A percentile compares a stretch with the other conserved stretches of the same genome.
phyloP scores from a whole-genome alignment of 1,284 basidiomycete species.

The Baeospora myosura region DNA sequence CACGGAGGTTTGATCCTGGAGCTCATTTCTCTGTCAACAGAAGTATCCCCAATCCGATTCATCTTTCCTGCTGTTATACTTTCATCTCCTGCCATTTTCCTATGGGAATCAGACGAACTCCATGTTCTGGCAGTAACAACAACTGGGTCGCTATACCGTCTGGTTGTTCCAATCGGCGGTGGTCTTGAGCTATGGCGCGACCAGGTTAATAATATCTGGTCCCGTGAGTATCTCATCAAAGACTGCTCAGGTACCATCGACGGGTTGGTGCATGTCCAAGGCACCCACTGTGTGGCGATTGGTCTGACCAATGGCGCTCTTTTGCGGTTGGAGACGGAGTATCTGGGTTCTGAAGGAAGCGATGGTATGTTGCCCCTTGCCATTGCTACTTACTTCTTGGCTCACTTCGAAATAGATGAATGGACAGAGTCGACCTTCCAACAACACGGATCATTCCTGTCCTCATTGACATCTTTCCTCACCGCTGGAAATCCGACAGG shows the following conservation, averaged over 20 bases:
- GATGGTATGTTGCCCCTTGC: constrained; percentile 36
- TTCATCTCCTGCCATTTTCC: constrained; percentile 57
- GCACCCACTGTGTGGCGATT: constrained; percentile 62
- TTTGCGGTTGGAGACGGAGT: constrained; percentile 62
- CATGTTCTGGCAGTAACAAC: constrained; percentile 68
- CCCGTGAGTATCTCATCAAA: constrained; percentile 61
- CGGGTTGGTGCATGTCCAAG: constrained; percentile 63
- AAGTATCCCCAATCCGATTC: constrained; percentile 63
- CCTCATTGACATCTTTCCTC: constrained; percentile 60
- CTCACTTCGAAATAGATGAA: constrained; percentile 33
- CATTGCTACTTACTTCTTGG: constrained; percentile 7
- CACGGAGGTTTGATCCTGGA: constrained; percentile 73
- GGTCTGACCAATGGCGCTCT: constrained; percentile 64
- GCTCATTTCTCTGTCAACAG: constrained; percentile 62
- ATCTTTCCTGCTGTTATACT: constrained; percentile 71
- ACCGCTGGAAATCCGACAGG: constrained; percentile 42
- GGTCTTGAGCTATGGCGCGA: constrained; percentile 52
- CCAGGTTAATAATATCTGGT: constrained; percentile 47
- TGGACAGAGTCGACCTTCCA: constrained; percentile 65
- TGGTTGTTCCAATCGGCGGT: constrained; percentile 59
- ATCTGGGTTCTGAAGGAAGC: constrained; percentile 39
- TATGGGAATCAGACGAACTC: constrained; percentile 53
- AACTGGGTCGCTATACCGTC: constrained; percentile 68
- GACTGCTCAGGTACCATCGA: constrained; percentile 37
- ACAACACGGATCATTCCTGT: constrained; percentile 49